Percentiles rank a stretch among this genome's conserved stretches.
phyloP scores from a whole-genome alignment of 495 filamentous ascomycete species.

The Thermothielavioides terrestris region DNA sequence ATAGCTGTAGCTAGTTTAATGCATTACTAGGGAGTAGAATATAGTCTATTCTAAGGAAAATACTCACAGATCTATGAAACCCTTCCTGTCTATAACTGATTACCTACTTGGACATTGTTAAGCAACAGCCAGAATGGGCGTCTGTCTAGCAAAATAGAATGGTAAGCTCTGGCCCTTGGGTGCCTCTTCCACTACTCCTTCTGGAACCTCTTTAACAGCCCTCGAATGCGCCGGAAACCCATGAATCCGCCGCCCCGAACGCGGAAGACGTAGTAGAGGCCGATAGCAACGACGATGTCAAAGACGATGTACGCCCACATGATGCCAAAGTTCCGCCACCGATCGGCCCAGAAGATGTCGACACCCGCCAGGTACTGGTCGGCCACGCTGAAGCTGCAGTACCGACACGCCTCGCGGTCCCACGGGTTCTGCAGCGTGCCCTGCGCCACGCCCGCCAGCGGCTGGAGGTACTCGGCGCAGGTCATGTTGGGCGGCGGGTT shows the following conservation, averaged over 20 bases:
- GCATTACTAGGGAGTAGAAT: no score
- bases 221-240: neutral
- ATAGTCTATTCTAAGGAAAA: no score
- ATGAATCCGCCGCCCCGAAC: constrained; percentile 21
- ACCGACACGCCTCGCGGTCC: constrained; percentile 35
- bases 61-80: no score
- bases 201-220: neutral
- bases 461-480: constrained; percentile 22
- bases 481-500: constrained; percentile 34
- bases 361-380: constrained; percentile 40
- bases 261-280: constrained; percentile 45
- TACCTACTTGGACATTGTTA: no score
- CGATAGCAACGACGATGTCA: constrained; percentile 42
- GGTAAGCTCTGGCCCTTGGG: neutral
- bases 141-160: no score
- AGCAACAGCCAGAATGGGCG: no score
- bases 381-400: constrained; percentile 38
- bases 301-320: constrained; percentile 48
- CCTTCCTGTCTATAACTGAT: no score
- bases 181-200: neutral
- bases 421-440: constrained; percentile 40
- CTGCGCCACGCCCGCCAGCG: constrained; percentile 14
- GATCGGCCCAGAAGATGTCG: constrained; percentile 39
- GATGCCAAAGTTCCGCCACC: constrained; percentile 49
- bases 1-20: no score